Conservation (phyloP, 1,139 yeast genomes). For the Lodderomyces elongisporus region DNA sequence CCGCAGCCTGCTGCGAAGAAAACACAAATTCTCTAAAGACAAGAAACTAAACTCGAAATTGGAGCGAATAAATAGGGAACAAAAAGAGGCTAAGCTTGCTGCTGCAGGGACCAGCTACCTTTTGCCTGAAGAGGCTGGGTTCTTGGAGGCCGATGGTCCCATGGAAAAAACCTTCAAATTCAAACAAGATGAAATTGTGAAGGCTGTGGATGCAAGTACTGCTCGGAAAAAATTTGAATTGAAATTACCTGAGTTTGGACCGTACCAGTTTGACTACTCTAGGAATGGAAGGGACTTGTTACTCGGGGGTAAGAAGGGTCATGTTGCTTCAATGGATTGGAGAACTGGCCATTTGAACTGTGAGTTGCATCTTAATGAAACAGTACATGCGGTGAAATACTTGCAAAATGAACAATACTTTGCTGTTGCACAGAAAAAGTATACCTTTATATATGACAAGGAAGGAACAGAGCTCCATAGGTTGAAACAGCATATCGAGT, state of each 20-base stretch:
- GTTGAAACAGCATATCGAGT: constrained; percentile 83
- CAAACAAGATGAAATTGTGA: constrained; percentile 71
- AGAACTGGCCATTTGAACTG: constrained; percentile 75
- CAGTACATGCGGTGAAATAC: constrained; percentile 84
- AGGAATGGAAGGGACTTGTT: constrained; percentile 83
- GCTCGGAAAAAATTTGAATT: constrained; percentile 72
- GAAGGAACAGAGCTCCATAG: constrained; percentile 90
- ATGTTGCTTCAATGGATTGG: constrained; percentile 96
- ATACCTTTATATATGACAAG: constrained; percentile 87
- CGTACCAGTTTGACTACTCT: constrained; percentile 76
- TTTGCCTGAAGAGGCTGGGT: constrained; percentile 79
- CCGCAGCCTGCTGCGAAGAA: no score
- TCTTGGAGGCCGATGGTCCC: constrained; percentile 76
- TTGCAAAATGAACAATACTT: constrained; percentile 89
- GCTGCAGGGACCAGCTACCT: constrained; percentile 87
- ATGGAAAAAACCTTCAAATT: constrained; percentile 90
- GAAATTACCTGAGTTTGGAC: constrained; percentile 74
- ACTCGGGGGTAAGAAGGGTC: constrained; percentile 88
- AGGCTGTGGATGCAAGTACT: constrained; percentile 76
- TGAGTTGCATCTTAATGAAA: constrained; percentile 82
- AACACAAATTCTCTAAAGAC: constrained; percentile 39
- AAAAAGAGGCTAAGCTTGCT: constrained; percentile 69
- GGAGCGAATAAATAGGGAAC: constrained; percentile 64
- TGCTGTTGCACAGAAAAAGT: constrained; percentile 96
- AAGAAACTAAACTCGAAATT: constrained; percentile 60